These are phyloP conservation scores for Xylaria polymorpha DNA, from an alignment of 2,329 filamentous ascomycete genomes.

Conservation along the genomic window DNA sequence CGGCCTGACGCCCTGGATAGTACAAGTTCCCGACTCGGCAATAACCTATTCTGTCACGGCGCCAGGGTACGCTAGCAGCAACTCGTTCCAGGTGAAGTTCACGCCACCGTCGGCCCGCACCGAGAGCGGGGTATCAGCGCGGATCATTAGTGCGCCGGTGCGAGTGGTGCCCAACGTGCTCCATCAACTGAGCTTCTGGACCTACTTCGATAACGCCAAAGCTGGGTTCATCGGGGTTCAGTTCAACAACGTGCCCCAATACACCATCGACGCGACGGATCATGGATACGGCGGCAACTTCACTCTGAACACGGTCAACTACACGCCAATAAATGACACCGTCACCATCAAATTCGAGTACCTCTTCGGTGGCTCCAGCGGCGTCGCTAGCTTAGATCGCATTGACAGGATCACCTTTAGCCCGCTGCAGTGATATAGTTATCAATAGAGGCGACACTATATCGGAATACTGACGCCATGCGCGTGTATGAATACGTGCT, in stretches of 20 bases:
- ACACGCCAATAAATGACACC: slow-evolving; percentile 19
- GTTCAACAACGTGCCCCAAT: slow-evolving; percentile 32
- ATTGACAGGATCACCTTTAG: slow-evolving; percentile 22
- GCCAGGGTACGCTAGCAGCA: slow-evolving; percentile 20
- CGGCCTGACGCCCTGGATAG: slow-evolving; percentile 39
- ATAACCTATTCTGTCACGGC: slow-evolving; percentile 20
- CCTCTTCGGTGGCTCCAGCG: slow-evolving; percentile 8
- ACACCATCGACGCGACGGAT: slow-evolving; percentile 35
- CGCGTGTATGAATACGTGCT: too few species aligned
- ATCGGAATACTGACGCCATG: too few species aligned
- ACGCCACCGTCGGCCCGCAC: slow-evolving; percentile 21
- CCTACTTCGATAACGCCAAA: slow-evolving; percentile 32
- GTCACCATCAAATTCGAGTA: slow-evolving; percentile 33
- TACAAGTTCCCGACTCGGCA: slow-evolving; percentile 35
- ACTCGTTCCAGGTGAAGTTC: slow-evolving; percentile 37
- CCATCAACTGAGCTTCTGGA: slow-evolving; percentile 35
- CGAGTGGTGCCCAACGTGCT: slow-evolving; percentile 23
- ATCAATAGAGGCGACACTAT: background rate
- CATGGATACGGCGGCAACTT: slow-evolving; percentile 26
- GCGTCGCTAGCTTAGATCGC: slow-evolving; percentile 13
- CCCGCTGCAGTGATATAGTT: background rate
- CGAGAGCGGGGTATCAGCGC: slow-evolving; percentile 34
- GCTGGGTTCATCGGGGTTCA: slow-evolving; percentile 40
- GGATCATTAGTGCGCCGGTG: slow-evolving; percentile 33
- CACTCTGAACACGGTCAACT: slow-evolving; percentile 20